These are phyloP conservation scores for Odonthalia washingtoniensis DNA, from an alignment of 31 red algal species.

Conservation along the genomic window DNA sequence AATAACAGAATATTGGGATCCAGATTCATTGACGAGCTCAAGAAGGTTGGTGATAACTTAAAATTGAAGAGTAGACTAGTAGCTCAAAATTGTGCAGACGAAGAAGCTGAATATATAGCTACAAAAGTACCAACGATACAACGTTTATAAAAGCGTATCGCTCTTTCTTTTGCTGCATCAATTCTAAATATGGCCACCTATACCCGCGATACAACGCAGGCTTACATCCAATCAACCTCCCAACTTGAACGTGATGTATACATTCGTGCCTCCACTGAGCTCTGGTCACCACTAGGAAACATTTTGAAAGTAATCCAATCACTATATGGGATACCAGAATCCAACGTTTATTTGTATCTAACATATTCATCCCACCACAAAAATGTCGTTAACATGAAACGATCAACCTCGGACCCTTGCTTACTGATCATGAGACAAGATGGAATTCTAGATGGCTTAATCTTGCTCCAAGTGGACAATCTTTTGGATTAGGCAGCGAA, in stretches of 20 bases:
- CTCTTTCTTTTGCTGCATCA: background rate
- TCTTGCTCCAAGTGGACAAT: too few relatives aligned
- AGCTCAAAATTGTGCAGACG: too few relatives aligned
- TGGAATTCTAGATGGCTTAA: too few relatives aligned
- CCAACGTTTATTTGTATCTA: background rate
- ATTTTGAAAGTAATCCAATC: background rate
- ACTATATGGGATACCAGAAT: constrained; percentile 21
- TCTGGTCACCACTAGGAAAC: background rate
- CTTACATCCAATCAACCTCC: constrained; percentile 13
- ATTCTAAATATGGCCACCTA: constrained; percentile 3
- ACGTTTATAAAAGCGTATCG: background rate
- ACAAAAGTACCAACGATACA: constrained; percentile 2
- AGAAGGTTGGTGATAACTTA: too few relatives aligned
- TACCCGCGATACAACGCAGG: constrained; percentile 24
- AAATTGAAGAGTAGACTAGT: too few relatives aligned
- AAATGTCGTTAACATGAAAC: constrained; percentile 13
- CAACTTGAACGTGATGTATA: too few relatives aligned
- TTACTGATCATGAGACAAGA: too few relatives aligned
- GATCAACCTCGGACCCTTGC: too few relatives aligned
- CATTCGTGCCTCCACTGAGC: constrained; percentile 1
- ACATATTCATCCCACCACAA: constrained; percentile 16
- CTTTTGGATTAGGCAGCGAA: too few relatives aligned
- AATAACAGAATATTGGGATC: too few relatives aligned
- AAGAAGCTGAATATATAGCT: background rate
- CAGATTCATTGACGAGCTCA: too few relatives aligned